phyloP scores from a whole-genome alignment of 495 filamentous ascomycete genomes.

The Peziza echinospora region DNA sequence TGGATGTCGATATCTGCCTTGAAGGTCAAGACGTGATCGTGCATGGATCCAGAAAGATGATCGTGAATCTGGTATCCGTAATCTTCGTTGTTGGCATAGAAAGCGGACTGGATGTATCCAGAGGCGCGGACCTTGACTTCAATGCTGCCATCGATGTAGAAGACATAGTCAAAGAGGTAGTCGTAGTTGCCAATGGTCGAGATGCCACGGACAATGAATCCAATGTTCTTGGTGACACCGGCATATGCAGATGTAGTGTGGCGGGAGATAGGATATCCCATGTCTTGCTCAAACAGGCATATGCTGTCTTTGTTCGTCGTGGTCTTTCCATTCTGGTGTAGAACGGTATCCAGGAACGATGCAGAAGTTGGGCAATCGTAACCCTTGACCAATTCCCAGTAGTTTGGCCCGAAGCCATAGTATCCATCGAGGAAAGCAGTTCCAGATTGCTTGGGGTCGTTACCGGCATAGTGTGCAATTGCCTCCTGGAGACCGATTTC shows the following conservation, averaged over 20 bases:
- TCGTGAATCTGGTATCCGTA: conserved; percentile 38
- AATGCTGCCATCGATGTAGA: conserved; percentile 35
- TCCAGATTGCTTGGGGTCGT: conserved; percentile 26
- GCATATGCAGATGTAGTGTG: conserved; percentile 22
- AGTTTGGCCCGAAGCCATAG: conserved; percentile 27
- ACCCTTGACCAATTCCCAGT: conserved; percentile 27
- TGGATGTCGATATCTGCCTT: conserved; percentile 35
- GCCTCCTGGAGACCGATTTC: conserved; percentile 35
- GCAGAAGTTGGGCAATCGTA: conserved; percentile 32
- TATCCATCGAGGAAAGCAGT: conserved; percentile 26
- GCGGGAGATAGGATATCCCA: conserved; percentile 26
- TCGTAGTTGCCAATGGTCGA: conserved; percentile 36
- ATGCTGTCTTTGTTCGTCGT: conserved; percentile 25
- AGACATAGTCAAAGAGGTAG: conserved; percentile 29
- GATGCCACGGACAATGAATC: conserved; percentile 26
- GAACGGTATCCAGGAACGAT: conserved; percentile 25
- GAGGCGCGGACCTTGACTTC: conserved; percentile 34
- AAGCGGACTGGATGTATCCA: conserved; percentile 35
- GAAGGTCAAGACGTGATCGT: conserved; percentile 39
- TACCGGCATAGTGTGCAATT: conserved; percentile 32
- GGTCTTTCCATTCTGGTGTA: conserved; percentile 23
- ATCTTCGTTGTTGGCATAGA: conserved; percentile 29
- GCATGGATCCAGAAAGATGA: conserved; percentile 31
- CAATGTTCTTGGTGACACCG: conserved; percentile 26
- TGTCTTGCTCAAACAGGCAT: conserved; percentile 30